phyloP scores from a whole-genome alignment of 208 protist genomes.

The Acanthamoeba sp. region DNA sequence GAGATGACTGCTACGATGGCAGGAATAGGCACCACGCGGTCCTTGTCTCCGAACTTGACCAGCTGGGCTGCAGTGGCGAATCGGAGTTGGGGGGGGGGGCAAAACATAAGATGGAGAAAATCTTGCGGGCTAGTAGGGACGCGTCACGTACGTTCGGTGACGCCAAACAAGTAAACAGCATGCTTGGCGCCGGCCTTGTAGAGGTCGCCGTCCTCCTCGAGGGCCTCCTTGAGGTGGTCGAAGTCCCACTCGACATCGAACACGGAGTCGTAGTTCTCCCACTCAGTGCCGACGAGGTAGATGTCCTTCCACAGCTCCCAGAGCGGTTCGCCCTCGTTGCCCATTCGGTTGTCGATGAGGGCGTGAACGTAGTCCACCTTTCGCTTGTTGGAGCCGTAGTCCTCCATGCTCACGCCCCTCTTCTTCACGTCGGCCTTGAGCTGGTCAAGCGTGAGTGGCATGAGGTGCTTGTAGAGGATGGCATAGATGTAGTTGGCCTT shows the following conservation, averaged over 20 bases:
- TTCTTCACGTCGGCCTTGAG: conserved; percentile 28
- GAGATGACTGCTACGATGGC: conserved; percentile 72
- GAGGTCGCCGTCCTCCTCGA: conserved; percentile 66
- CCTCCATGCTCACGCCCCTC: conserved; percentile 16
- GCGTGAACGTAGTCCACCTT: conserved; percentile 59
- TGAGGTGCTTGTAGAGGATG: neutral
- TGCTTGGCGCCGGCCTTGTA: conserved; percentile 52
- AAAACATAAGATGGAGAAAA: neutral
- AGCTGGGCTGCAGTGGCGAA: conserved; percentile 50
- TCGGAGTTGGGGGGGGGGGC: no score
- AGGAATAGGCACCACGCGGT: conserved; percentile 75
- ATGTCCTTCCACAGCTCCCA: conserved; percentile 81
- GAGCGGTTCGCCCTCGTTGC: conserved; percentile 46
- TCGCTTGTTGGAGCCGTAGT: conserved; percentile 32
- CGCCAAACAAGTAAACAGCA: conserved; percentile 69
- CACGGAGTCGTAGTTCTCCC: conserved; percentile 74
- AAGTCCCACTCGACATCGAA: conserved; percentile 80
- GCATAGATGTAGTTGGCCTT: conserved; percentile 33
- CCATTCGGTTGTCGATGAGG: conserved; percentile 31
- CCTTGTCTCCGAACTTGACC: neutral
- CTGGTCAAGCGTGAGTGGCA: neutral
- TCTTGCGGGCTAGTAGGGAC: neutral
- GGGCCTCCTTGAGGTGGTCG: conserved; percentile 73
- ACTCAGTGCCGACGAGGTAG: conserved; percentile 80
- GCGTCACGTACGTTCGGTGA: conserved; percentile 43